Evolutionary conservation across 129 eudicot genomes (phyloP).

Genomic region (Lonicera japonica): DNA sequence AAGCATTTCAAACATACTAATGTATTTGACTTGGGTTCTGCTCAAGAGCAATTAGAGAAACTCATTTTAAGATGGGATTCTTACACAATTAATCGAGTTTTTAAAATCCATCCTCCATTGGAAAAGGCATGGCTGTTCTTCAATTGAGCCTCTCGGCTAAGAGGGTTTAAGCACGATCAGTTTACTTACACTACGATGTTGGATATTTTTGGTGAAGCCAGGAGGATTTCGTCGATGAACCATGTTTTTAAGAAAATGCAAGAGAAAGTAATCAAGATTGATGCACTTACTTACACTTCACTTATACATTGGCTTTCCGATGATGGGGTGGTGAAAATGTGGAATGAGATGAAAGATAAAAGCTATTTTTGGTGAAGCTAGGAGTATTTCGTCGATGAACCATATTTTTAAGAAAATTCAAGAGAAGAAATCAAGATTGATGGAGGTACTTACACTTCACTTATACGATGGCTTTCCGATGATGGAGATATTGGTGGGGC

Average conservation of each 20-base stretch:
- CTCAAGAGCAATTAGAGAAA: conserved; percentile 52
- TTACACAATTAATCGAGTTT: conserved; percentile 74
- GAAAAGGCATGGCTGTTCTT: conserved; percentile 88
- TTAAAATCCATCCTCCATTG: conserved; percentile 92
- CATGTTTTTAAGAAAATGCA: conserved; percentile 70
- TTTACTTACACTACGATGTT: conserved; percentile 89
- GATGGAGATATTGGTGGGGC: conserved; percentile 87
- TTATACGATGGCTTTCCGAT: conserved; percentile 83
- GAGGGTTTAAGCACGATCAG: conserved; percentile 74
- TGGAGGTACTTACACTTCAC: conserved; percentile 73
- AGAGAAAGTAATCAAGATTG: conserved; percentile 68
- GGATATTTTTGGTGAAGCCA: conserved; percentile 93
- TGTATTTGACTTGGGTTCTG: conserved; percentile 78
- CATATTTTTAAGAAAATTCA: conserved; percentile 68
- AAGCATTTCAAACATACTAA: conserved; percentile 47
- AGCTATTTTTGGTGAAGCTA: conserved; percentile 92
- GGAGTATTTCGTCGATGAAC: conserved; percentile 73
- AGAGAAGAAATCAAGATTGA: conserved; percentile 68
- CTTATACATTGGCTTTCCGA: conserved; percentile 82
- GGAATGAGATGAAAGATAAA: no score
- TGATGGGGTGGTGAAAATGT: no score
- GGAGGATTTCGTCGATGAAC: conserved; percentile 73
- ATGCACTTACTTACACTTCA: conserved; percentile 77
- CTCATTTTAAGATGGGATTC: conserved; percentile 78
- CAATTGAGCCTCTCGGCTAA: conserved; percentile 60